Evolutionary conservation across 352 stramenopile species (phyloP).

Genomic region (Aphanomyces euteiches): DNA sequence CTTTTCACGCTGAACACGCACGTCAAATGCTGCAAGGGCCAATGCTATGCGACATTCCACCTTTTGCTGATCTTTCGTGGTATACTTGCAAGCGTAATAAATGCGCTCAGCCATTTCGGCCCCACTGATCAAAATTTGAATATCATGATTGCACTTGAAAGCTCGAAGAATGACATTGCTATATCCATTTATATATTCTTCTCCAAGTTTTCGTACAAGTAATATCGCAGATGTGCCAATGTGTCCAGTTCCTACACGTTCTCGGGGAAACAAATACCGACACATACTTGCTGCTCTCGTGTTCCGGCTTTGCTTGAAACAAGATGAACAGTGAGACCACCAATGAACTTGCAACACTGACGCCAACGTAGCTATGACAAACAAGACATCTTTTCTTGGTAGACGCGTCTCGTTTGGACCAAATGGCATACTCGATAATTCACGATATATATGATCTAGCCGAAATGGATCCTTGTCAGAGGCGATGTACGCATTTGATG

Average conservation of each 20-base stretch:
- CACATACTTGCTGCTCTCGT: background rate
- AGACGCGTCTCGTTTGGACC: background rate
- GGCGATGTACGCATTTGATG: background rate
- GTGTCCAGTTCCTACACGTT: background rate
- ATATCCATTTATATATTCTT: constrained; percentile 29
- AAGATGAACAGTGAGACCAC: constrained; percentile 1
- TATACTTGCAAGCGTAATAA: too few relatives aligned
- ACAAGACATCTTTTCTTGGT: background rate
- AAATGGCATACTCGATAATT: constrained; percentile 3
- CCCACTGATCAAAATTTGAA: constrained; percentile 27
- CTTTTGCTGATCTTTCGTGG: too few relatives aligned
- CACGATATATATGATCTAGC: background rate
- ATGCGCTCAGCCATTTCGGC: background rate
- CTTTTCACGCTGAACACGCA: constrained; percentile 14
- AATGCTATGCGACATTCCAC: too few relatives aligned
- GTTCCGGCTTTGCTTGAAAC: background rate
- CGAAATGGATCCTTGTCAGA: background rate
- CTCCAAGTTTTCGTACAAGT: background rate
- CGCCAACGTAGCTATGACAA: constrained; percentile 7
- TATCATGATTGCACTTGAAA: constrained; percentile 33
- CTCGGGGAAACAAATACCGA: constrained; percentile 2
- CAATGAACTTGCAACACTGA: background rate
- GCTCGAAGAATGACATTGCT: constrained; percentile 21
- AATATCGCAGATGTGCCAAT: constrained; percentile 4
- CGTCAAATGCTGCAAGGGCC: too few relatives aligned